Conservation (phyloP, 768 basidiomycete genomes). For the Termitomyces sp. region DNA sequence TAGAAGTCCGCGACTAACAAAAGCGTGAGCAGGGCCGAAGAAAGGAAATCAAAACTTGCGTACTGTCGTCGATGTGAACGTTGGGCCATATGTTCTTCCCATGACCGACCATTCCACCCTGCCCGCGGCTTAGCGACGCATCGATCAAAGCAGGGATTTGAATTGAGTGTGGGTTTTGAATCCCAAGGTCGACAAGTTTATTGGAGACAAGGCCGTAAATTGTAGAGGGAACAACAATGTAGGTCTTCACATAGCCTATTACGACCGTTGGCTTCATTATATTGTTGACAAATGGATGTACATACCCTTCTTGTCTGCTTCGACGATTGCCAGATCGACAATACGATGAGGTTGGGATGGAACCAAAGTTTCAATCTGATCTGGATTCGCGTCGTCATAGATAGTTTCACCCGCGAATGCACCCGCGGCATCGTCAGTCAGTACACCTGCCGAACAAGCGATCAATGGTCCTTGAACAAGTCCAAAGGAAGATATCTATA, state of each 20-base stretch:
- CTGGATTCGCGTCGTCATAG: constrained; percentile 44
- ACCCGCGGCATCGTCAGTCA: constrained; percentile 42
- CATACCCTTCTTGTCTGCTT: constrained; percentile 44
- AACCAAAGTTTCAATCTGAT: constrained; percentile 40
- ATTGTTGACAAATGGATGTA: background rate
- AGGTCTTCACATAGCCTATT: constrained; percentile 43
- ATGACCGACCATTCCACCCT: constrained; percentile 48
- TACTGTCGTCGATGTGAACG: constrained; percentile 49
- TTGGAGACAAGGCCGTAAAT: constrained; percentile 54
- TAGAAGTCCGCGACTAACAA: constrained; percentile 27
- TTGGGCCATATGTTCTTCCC: constrained; percentile 58
- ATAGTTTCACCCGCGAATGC: constrained; percentile 26
- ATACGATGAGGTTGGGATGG: constrained; percentile 41
- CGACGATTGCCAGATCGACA: constrained; percentile 41
- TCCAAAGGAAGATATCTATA: constrained; percentile 12
- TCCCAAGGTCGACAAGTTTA: constrained; percentile 40
- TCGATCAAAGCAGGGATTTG: constrained; percentile 46
- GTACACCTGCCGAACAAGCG: constrained; percentile 23
- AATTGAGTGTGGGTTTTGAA: constrained; percentile 47
- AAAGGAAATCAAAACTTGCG: constrained; percentile 4
- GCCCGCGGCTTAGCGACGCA: constrained; percentile 37
- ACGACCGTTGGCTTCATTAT: background rate
- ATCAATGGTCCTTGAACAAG: background rate
- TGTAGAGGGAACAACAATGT: constrained; percentile 48
- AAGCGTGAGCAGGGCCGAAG: background rate